Percentiles rank a stretch among this genome's conserved stretches.
These are phyloP conservation scores for Oryza coarctata DNA, from an alignment of 176 grass and related monocot genomes.

Conservation along the genomic window DNA sequence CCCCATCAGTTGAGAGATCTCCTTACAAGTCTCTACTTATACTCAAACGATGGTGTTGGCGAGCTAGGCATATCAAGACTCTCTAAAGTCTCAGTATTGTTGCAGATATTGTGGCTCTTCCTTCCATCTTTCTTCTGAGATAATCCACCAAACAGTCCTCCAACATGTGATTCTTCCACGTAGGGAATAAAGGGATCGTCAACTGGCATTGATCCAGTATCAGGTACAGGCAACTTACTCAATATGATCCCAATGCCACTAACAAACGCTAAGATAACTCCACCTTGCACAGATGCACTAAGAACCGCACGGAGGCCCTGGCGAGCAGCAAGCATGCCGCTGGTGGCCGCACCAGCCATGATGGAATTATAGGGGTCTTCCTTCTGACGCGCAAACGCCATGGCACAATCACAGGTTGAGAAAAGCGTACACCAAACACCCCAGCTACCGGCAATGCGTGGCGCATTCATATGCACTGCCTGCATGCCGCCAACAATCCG, in stretches of 20 bases:
- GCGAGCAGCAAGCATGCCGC: constrained; percentile 42
- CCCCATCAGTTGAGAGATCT: background rate
- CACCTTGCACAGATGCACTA: constrained; percentile 1
- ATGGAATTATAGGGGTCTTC: constrained; percentile 57
- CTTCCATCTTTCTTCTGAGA: constrained; percentile 24
- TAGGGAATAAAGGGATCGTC: background rate
- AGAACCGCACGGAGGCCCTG: constrained; percentile 1
- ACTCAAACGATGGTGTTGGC: background rate
- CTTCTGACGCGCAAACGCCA: constrained; percentile 27
- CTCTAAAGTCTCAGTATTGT: constrained; percentile 22
- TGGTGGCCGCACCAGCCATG: constrained; percentile 32
- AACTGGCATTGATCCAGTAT: background rate
- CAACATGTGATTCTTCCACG: background rate
- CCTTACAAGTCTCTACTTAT: constrained; percentile 16
- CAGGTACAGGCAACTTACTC: constrained; percentile 1
- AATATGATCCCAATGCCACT: background rate
- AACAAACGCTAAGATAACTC: constrained; percentile 1
- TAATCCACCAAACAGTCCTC: constrained; percentile 1
- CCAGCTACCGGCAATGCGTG: constrained; percentile 32
- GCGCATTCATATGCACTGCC: constrained; percentile 42
- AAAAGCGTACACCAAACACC: constrained; percentile 43
- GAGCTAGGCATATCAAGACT: constrained; percentile 17
- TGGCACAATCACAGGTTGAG: constrained; percentile 38
- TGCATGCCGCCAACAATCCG: constrained; percentile 35
- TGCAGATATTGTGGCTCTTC: constrained; percentile 1